Percentiles rank a stretch among this genome's conserved stretches.
Evolutionary conservation across 2,329 filamentous ascomycete genomes (phyloP).

Genomic region (Tolypocladium pustulatum): DNA sequence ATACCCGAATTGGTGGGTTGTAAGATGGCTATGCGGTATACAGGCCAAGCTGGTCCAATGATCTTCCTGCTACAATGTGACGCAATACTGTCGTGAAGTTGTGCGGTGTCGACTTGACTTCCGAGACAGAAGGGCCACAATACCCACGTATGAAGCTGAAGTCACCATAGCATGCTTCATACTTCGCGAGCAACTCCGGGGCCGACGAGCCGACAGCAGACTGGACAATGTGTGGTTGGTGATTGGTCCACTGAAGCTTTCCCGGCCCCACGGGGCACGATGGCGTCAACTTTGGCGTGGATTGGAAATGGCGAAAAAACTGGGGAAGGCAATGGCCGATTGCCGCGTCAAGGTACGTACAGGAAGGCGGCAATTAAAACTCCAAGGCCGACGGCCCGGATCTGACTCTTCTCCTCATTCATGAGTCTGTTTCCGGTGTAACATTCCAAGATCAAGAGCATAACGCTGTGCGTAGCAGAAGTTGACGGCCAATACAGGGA

Average conservation of each 20-base stretch:
- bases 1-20: neutral
- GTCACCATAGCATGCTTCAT: too few species aligned
- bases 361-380: neutral
- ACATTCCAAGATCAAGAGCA: neutral
- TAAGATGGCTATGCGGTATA: neutral
- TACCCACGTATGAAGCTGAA: neutral
- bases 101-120: too few species aligned
- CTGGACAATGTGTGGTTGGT: neutral
- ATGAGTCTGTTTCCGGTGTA: neutral
- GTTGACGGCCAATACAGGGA: neutral
- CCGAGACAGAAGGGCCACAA: neutral
- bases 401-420: neutral
- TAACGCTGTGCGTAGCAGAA: neutral
- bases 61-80: neutral
- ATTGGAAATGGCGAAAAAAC: conserved; percentile 5
- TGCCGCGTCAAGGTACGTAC: neutral
- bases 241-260: conserved; percentile 12
- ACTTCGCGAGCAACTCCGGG: neutral
- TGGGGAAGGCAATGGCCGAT: conserved; percentile 1
- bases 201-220: neutral
- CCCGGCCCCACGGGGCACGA: conserved; percentile 11
- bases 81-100: too few species aligned
- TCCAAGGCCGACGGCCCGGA: neutral
- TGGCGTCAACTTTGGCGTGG: conserved; percentile 21
- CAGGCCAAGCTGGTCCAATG: neutral